Base-by-base conservation (phyloP, 345 rosid genomes). In the Iberis pinnata region DNA sequence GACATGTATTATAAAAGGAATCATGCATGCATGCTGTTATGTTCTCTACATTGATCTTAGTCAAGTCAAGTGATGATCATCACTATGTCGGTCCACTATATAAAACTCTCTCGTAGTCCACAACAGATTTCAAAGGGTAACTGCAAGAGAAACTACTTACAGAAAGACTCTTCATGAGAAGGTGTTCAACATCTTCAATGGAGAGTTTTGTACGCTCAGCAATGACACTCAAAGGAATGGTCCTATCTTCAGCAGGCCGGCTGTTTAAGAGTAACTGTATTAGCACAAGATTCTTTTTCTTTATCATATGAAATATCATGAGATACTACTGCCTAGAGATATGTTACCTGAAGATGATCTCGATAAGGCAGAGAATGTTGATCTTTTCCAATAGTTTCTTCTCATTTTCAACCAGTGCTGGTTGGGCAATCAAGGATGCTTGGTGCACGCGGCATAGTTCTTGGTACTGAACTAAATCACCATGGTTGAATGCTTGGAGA, bases 241-340 rank as follows among this genome's bases (percentile, higher is more conserved):
- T 93, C 39, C 97, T 81, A 71, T 88, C 97, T 78, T 93, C 99
- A 7, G 99, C 78, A 14, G 97, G 81, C 55, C 99, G 99, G 75
- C 99, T 93, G 71, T 33, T 32, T 13, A 51, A 53, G 12, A 25
- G 12, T 3, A 46, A 55, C 5, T 6, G 42, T 13, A 22, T 53
- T 18, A 48, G 17, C 33, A 55, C 17, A 7, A n/a, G n/a, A n/a
- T n/a, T 10, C 12, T 22, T 37, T 12, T 20, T 43, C 24, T 18
- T 48, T 8, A 0, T 47, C 12, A 25, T 40, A 54, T 13, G 31
- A 48, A 33, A 27, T 2, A 6, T 27, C 5, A 33, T 5, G 49
- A 48, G 11, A 41, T 40, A 5, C 31, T 11, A 57, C 18, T n/a
- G 35, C 46, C 16, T 42, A 61, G 29, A 48, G 12, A 17, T 29